Evolutionary conservation across 2,329 filamentous ascomycete genomes (phyloP), one percentile per base, ranked within the genome.

Genomic region (Metarhizium anisopliae): DNA sequence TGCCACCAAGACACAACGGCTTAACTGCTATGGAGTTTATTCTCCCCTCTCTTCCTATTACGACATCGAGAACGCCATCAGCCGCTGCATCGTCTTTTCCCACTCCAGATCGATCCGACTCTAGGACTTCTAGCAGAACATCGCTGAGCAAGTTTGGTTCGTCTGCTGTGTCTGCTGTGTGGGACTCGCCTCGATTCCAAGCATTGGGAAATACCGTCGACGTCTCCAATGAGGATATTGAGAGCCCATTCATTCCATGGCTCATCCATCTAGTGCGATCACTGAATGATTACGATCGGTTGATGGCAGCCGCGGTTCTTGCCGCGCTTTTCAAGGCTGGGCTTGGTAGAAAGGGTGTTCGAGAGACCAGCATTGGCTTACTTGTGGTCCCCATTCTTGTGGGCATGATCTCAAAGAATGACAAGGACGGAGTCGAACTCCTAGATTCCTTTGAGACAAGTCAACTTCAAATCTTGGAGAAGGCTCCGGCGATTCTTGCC

Each of bases 401-500:
- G 51, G 76, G 79, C 20, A 80, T 89, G 73, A 75, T 92, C 38
- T 57, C 61, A 2, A 72, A 66, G 52, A 64, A 66, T 25, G 67
- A 70, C 40, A 81, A 81, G 59, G 80, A 83, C 50, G 68, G 68
- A 16, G 63, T 70, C 13, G 71, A 74, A 30, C 64, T 63, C 38
- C 67, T 70, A 49, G 63, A 68, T 18, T 66, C 70, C 42, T 69
- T 76, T 40, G 70, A 74, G 53, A 64, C 69, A 45, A 59, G 55
- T 14, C 66, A 67, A 51, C 64, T 65, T 18, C 62, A 59, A 8
- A 76, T 90, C 13, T 77, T 84, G 55, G 89, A 93, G 67, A 82
- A 83, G 59, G 84, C 88, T 2, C 89, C 92, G 7, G 79, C 83
- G 1, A 81, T 95, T 11, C 76, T 97, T 55, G 89, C 90, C 16